Conservation (phyloP, 768 basidiomycete species). For the Coprinellus micaceus region DNA sequence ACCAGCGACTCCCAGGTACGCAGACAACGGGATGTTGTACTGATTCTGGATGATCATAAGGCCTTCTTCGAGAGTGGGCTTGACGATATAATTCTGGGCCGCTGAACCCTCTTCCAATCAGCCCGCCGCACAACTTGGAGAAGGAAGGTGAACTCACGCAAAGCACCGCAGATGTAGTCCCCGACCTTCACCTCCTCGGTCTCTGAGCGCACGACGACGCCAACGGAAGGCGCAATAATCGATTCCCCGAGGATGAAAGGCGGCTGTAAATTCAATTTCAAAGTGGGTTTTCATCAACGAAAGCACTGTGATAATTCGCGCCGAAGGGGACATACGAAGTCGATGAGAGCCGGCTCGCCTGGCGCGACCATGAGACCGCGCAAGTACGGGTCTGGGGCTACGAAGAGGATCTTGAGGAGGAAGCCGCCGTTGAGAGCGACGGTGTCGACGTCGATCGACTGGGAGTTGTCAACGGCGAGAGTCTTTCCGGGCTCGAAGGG, state of each 20-base stretch:
- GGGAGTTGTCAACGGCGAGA: conserved; percentile 32
- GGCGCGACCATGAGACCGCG: conserved; percentile 32
- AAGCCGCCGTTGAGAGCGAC: conserved; percentile 35
- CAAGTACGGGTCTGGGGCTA: conserved; percentile 45
- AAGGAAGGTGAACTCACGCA: conserved; percentile 21
- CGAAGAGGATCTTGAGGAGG: conserved; percentile 39
- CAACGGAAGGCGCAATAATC: conserved; percentile 25
- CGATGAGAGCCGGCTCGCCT: background rate
- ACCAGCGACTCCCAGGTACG: conserved; percentile 48
- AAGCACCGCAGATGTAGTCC: conserved; percentile 37
- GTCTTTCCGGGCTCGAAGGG: conserved; percentile 35
- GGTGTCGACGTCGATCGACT: conserved; percentile 41
- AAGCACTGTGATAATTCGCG: background rate
- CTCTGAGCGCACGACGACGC: conserved; percentile 23
- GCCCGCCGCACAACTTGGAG: conserved; percentile 5
- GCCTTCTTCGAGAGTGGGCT: conserved; percentile 13
- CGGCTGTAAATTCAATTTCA: background rate
- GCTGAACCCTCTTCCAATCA: conserved; percentile 19
- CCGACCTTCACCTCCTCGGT: conserved; percentile 28
- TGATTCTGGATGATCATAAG: conserved; percentile 33
- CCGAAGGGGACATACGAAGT: background rate
- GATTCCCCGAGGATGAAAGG: conserved; percentile 9
- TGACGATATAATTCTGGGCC: conserved; percentile 37
- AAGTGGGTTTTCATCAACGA: background rate
- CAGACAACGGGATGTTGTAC: conserved; percentile 42